A percentile compares a stretch with the other conserved stretches of the same genome.
Evolutionary conservation across 495 filamentous ascomycete species (phyloP).

Genomic region (Acidomyces sp.): DNA sequence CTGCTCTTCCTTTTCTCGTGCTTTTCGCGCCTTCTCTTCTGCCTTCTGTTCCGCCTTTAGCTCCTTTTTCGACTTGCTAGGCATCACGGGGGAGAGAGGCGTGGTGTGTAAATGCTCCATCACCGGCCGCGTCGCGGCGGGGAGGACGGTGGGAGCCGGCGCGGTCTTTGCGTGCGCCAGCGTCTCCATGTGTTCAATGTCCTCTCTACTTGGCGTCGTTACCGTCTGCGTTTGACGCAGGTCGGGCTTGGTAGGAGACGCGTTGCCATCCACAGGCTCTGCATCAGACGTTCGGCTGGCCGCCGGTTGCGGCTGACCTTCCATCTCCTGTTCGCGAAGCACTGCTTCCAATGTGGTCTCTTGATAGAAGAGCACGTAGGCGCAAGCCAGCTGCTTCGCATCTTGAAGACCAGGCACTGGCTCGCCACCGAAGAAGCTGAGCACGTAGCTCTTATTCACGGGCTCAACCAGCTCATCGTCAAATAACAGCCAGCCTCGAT

Average conservation of each 20-base stretch:
- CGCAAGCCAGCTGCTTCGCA: conserved; percentile 65
- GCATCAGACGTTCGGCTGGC: conserved; percentile 5
- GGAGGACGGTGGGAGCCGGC: conserved; percentile 34
- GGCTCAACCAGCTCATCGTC: conserved; percentile 98
- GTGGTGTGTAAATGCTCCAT: neutral
- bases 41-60: conserved; percentile 49
- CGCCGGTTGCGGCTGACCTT: conserved; percentile 37
- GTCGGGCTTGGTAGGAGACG: conserved; percentile 4
- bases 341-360: conserved; percentile 89
- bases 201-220: conserved; percentile 33
- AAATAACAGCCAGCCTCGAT: conserved; percentile 89
- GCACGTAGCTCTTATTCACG: conserved; percentile 91
- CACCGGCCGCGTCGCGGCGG: conserved; percentile 17
- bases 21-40: conserved; percentile 29
- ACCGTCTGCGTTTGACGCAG: conserved; percentile 35
- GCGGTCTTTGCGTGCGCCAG: conserved; percentile 50
- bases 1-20: conserved; percentile 38
- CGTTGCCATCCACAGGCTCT: conserved; percentile 3
- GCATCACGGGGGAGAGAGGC: conserved; percentile 14
- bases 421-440: conserved; percentile 92
- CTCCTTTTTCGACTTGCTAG: conserved; percentile 37
- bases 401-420: conserved; percentile 17
- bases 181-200: conserved; percentile 38
- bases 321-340: conserved; percentile 65
- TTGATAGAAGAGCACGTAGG: conserved; percentile 96